Conservation (phyloP, 768 basidiomycete species). For the Trametes gibbosa region DNA sequence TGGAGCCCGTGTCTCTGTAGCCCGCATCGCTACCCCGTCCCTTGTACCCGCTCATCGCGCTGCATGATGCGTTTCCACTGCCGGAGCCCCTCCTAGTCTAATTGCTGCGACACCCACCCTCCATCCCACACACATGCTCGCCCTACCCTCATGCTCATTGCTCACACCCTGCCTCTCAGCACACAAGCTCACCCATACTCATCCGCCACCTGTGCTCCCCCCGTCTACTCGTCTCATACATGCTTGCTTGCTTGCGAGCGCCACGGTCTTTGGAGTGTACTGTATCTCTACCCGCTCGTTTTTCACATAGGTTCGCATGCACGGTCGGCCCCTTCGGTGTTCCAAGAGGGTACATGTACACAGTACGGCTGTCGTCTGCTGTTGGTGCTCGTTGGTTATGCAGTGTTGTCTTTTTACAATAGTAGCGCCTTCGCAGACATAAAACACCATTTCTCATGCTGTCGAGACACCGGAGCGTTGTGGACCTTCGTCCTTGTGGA, state of each 20-base stretch:
- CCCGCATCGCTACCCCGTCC: conserved; percentile 47
- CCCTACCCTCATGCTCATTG: no score
- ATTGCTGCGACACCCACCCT: conserved; percentile 9
- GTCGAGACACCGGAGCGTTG: background rate
- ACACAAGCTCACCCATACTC: background rate
- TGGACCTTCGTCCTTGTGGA: no score
- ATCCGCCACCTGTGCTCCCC: background rate
- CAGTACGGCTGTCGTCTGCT: conserved; percentile 10
- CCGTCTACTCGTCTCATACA: background rate
- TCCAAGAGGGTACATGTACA: conserved; percentile 12
- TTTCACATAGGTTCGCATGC: conserved; percentile 5
- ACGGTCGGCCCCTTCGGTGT: background rate
- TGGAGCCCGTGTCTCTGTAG: conserved; percentile 54
- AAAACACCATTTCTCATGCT: background rate
- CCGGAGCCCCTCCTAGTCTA: background rate
- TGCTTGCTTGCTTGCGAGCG: conserved; percentile 9
- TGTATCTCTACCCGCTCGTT: conserved; percentile 16
- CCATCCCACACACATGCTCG: background rate
- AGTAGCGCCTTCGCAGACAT: background rate
- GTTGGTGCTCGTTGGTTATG: background rate
- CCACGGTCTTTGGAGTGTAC: conserved; percentile 18
- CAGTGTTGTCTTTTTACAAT: conserved; percentile 9
- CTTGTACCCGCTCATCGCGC: conserved; percentile 10
- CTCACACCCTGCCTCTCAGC: no score
- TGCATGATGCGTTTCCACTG: background rate